Conservation (phyloP, 371 early-diverging fungal species). For the Capillidium heterosporum region DNA sequence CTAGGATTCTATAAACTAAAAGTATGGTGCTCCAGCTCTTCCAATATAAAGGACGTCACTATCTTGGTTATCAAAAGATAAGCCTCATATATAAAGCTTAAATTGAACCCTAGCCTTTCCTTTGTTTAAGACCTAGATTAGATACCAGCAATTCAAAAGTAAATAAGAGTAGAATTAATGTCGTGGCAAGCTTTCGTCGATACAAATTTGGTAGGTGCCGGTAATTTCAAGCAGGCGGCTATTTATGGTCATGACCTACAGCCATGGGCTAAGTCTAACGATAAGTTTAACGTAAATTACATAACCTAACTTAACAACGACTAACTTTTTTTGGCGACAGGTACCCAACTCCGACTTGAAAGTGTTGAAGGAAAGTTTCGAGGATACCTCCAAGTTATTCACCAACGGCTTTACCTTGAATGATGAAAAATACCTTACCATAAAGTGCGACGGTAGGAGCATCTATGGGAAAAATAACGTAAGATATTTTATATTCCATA, state of each 20-base stretch:
- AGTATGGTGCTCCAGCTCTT: too few relatives aligned
- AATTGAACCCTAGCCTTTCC: too few relatives aligned
- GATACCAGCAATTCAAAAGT: too few relatives aligned
- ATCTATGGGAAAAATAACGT: conserved; percentile 1
- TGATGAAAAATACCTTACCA: background rate
- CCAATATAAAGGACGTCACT: too few relatives aligned
- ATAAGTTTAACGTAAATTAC: background rate
- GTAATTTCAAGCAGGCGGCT: background rate
- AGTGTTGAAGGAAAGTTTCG: background rate
- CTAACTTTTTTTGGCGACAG: background rate
- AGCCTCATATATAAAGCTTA: too few relatives aligned
- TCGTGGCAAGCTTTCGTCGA: conserved; percentile 7
- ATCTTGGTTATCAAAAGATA: too few relatives aligned
- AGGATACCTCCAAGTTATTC: background rate
- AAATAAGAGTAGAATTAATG: background rate
- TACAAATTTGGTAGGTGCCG: conserved; percentile 2
- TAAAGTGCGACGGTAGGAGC: background rate
- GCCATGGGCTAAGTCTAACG: conserved; percentile 1
- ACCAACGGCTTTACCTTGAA: background rate
- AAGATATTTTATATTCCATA: background rate
- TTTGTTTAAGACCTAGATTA: too few relatives aligned
- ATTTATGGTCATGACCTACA: background rate
- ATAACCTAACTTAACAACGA: background rate
- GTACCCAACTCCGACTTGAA: background rate
- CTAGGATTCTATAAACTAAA: too few relatives aligned